Evolutionary conservation across 2,329 filamentous ascomycete genomes (phyloP), one percentile per base, ranked within the genome.

Genomic region (Fusarium anguioides): DNA sequence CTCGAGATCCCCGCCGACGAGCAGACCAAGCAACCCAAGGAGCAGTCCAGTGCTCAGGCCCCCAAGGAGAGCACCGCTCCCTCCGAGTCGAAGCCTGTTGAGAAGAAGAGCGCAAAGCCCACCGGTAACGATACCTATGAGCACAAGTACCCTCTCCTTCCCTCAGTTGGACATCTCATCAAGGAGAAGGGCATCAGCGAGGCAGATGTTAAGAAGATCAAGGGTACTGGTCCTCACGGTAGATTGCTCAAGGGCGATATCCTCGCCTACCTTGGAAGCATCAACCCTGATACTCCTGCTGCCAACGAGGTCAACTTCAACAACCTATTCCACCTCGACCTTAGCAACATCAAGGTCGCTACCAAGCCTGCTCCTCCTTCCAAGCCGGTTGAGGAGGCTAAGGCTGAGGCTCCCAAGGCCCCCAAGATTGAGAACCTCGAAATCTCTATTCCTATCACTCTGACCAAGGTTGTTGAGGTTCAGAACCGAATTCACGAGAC

Each of bases 221-320:
- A 89, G 51, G 91, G 94, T 8, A 95, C 92, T 20, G 96, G 96
- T 23, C 96, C 96, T 27, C 89, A 90, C 73, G 94, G 94, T 58
- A 90, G 96, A 63, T 84, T 99, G 53, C 86, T 99, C 64, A 99
- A 99, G 85, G 96, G 96, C 55, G 96, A 99, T 76, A 91, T 99
- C 8, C 88, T 99, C 52, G 94, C 94, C 45, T 96, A 95, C 78
- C 80, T 98, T 17, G 96, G 96, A 65, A 83, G 85, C 71, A 93
- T 97, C 74, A 83, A 90, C 61, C 82, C 89, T 66, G 84, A 89
- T 60, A 91, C 92, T 70, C 91, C 95, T 3, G 85, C 87, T 21
- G 83, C 88, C 63, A 86, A 94, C 71, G 91, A 92, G 54, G 82
- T 86, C 58, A 89, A 88, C 50, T 90, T 97, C 75, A 84, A 87